Evolutionary conservation across 192 early-diverging fungal species (phyloP).

Genomic region (Coemansia umbellata): DNA sequence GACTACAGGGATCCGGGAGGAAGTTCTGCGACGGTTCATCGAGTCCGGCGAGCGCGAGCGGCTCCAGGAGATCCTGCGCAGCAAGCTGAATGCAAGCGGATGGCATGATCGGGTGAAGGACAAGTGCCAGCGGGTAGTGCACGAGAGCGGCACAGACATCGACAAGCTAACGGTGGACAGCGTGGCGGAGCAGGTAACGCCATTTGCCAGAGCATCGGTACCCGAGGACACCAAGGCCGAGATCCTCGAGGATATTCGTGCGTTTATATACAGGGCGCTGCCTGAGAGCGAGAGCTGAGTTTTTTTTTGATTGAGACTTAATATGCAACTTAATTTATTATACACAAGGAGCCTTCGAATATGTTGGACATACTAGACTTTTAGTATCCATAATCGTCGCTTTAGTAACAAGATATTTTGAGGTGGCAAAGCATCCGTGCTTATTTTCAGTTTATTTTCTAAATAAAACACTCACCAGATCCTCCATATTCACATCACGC

Average conservation of each 20-base stretch:
- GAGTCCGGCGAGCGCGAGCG: slow-evolving; percentile 52
- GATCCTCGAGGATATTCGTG: slow-evolving; percentile 42
- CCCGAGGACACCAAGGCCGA: slow-evolving; percentile 47
- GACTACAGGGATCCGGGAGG: slow-evolving; percentile 35
- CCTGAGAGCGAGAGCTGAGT: slow-evolving; percentile 29
- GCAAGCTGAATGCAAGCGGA: slow-evolving; percentile 42
- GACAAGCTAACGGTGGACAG: slow-evolving; percentile 43
- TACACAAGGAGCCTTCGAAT: too few relatives aligned
- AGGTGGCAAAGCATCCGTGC: too few relatives aligned
- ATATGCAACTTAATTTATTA: too few relatives aligned
- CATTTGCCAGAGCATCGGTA: slow-evolving; percentile 34
- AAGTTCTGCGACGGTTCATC: slow-evolving; percentile 45
- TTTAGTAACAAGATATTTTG: too few relatives aligned
- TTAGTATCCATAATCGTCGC: too few relatives aligned
- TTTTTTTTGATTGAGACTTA: too few relatives aligned
- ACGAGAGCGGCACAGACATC: slow-evolving; percentile 20
- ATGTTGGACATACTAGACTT: too few relatives aligned
- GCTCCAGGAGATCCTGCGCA: slow-evolving; percentile 48
- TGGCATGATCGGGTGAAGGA: slow-evolving; percentile 52
- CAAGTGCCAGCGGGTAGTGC: slow-evolving; percentile 42
- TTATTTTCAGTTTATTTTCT: too few relatives aligned
- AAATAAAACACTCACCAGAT: too few relatives aligned
- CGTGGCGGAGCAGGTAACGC: slow-evolving; percentile 44
- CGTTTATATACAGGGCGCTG: slow-evolving; percentile 36
- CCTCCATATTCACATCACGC: too few relatives aligned